Conservation (phyloP, 2,329 filamentous ascomycete genomes). For the Fusarium algeriense region DNA sequence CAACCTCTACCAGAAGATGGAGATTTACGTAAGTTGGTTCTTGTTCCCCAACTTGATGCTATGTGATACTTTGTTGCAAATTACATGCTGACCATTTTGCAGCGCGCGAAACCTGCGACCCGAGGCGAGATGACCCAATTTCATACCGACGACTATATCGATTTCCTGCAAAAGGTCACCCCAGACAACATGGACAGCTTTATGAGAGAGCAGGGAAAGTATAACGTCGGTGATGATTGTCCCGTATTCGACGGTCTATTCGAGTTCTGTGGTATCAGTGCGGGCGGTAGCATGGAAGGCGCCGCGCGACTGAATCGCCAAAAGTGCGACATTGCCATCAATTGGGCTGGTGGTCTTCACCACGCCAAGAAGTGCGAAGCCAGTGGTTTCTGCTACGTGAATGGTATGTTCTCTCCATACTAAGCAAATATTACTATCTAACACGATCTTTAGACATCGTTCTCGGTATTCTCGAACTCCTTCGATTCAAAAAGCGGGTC, state of each 20-base stretch:
- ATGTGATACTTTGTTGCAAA: background rate
- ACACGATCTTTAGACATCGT: conserved; percentile 80
- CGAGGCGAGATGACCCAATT: conserved; percentile 93
- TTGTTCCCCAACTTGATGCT: background rate
- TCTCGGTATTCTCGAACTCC: conserved; percentile 90
- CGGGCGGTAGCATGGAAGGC: conserved; percentile 93
- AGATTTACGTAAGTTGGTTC: conserved; percentile 81
- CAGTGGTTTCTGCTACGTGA: conserved; percentile 98
- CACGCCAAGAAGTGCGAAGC: conserved; percentile 98
- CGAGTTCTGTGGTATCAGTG: conserved; percentile 94
- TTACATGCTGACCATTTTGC: conserved; percentile 49
- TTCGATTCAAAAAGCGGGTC: conserved; percentile 93
- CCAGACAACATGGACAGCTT: conserved; percentile 99
- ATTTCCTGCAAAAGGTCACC: conserved; percentile 94
- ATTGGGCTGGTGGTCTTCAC: conserved; percentile 97
- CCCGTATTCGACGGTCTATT: conserved; percentile 98
- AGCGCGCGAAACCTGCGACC: conserved; percentile 88
- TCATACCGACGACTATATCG: conserved; percentile 94
- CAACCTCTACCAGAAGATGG: conserved; percentile 95
- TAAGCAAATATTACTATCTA: conserved; percentile 7
- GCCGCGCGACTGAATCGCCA: conserved; percentile 89
- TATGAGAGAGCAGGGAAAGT: conserved; percentile 89
- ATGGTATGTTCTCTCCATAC: conserved; percentile 70
- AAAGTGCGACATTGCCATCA: conserved; percentile 96
- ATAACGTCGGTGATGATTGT: conserved; percentile 96